Conservation (phyloP, 352 stramenopile genomes). For the Aphanomyces cochlioides region DNA sequence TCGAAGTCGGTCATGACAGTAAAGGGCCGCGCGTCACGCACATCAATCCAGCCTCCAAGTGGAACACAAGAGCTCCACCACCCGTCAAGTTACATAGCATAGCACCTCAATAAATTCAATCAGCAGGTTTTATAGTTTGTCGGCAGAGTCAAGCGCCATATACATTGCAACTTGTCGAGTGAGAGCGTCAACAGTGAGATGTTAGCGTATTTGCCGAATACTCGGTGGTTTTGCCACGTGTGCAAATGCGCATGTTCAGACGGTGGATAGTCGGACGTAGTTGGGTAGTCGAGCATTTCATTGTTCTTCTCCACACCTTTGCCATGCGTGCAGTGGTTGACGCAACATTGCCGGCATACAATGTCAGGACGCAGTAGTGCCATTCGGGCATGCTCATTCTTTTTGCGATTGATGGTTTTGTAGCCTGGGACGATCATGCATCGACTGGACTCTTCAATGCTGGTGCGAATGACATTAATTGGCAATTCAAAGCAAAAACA, state of each 20-base stretch:
- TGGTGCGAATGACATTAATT: not conserved
- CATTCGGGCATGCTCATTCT: constrained; percentile 16
- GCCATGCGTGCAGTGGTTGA: constrained; percentile 5
- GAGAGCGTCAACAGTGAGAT: not conserved
- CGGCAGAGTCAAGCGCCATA: constrained; percentile 6
- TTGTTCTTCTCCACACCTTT: not conserved
- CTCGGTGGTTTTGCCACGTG: not conserved
- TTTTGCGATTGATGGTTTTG: constrained; percentile 4
- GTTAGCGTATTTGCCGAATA: not conserved
- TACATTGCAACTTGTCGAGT: not conserved
- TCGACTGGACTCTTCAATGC: not conserved
- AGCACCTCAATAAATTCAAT: too few relatives aligned
- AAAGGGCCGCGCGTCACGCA: not conserved
- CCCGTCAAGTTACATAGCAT: not conserved
- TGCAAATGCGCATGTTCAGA: not conserved
- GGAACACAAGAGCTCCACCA: not conserved
- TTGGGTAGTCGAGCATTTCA: not conserved
- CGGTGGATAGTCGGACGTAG: not conserved
- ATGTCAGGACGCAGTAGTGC: constrained; percentile 14
- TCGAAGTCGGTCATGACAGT: not conserved
- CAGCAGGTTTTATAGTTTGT: too few relatives aligned
- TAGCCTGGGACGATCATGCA: constrained; percentile 11
- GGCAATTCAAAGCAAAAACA: constrained; percentile 20
- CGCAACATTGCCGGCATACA: constrained; percentile 8
- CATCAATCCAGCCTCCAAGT: constrained; percentile 9